Conservation (phyloP, 1,284 basidiomycete genomes). For the Neotropicomus parvogracilis region DNA sequence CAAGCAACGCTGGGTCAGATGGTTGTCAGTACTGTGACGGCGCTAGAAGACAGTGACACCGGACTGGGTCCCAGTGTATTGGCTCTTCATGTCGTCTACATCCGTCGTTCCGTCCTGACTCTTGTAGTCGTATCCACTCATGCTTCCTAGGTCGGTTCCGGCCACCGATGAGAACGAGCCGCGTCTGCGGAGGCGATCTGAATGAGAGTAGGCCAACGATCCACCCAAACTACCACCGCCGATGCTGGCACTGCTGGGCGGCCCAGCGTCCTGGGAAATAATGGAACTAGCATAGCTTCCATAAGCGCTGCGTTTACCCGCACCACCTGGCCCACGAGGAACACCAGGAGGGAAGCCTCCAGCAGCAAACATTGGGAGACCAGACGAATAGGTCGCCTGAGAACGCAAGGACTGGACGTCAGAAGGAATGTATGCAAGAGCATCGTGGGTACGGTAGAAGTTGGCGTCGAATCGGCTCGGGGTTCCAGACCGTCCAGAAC, state of each 20-base stretch:
- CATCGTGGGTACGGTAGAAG: constrained; percentile 95
- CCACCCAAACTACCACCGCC: constrained; percentile 42
- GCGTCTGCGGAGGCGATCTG: constrained; percentile 61
- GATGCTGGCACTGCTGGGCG: constrained; percentile 47
- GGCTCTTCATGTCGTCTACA: constrained; percentile 78
- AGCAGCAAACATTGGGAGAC: constrained; percentile 78
- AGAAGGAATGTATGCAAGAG: constrained; percentile 90
- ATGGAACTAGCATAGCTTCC: constrained; percentile 87
- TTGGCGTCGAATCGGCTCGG: constrained; percentile 90
- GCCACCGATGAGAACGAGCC: constrained; percentile 75
- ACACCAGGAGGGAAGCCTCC: constrained; percentile 66
- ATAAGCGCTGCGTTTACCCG: constrained; percentile 69
- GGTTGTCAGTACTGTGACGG: constrained; percentile 7
- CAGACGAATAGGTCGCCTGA: constrained; percentile 90
- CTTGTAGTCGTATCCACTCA: constrained; percentile 82
- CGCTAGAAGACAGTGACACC: constrained; percentile 77
- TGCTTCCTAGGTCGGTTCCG: constrained; percentile 70
- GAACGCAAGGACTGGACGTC: constrained; percentile 93
- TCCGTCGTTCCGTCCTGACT: constrained; percentile 76
- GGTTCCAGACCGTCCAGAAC: constrained; percentile 62
- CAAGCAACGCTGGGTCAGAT: constrained; percentile 11
- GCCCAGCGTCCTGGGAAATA: constrained; percentile 82
- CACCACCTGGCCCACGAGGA: constrained; percentile 49
- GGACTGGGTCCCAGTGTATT: constrained; percentile 77
- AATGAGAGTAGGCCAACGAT: constrained; percentile 77